These are phyloP conservation scores for Vachellia pachyceras DNA, from an alignment of 306 rosid species.

Conservation along the genomic window DNA sequence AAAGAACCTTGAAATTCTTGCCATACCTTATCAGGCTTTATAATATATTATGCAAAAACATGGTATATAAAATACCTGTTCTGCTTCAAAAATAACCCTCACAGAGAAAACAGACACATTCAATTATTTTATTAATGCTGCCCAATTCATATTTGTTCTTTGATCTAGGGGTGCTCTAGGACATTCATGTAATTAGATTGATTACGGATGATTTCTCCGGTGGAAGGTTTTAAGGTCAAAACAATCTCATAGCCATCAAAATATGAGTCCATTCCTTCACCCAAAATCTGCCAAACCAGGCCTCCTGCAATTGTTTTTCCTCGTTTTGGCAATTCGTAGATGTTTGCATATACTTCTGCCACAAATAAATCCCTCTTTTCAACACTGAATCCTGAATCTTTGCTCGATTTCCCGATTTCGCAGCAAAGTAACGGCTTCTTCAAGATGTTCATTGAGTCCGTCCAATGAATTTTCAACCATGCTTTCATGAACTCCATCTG, in stretches of 20 bases:
- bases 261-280: slow-evolving; percentile 44
- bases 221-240: slow-evolving; percentile 39
- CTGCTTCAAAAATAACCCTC: neutral
- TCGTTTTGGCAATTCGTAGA: slow-evolving; percentile 34
- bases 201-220: slow-evolving; percentile 23
- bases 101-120: neutral
- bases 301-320: slow-evolving; percentile 50
- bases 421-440: slow-evolving; percentile 47
- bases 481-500: slow-evolving; percentile 37
- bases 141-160: neutral
- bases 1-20: neutral
- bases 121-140: neutral
- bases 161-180: neutral
- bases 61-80: neutral
- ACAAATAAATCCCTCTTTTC: slow-evolving; percentile 37
- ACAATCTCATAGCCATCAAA: slow-evolving; percentile 50
- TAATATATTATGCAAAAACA: neutral
- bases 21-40: neutral
- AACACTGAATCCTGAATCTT: slow-evolving; percentile 26
- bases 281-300: slow-evolving; percentile 48
- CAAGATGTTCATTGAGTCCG: slow-evolving; percentile 32
- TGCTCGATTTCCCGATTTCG: slow-evolving; percentile 50
- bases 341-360: slow-evolving; percentile 22
- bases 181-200: slow-evolving; percentile 40
- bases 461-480: slow-evolving; percentile 38